phyloP scores from a whole-genome alignment of 1,139 yeast species.

The Candida frijolesensis region DNA sequence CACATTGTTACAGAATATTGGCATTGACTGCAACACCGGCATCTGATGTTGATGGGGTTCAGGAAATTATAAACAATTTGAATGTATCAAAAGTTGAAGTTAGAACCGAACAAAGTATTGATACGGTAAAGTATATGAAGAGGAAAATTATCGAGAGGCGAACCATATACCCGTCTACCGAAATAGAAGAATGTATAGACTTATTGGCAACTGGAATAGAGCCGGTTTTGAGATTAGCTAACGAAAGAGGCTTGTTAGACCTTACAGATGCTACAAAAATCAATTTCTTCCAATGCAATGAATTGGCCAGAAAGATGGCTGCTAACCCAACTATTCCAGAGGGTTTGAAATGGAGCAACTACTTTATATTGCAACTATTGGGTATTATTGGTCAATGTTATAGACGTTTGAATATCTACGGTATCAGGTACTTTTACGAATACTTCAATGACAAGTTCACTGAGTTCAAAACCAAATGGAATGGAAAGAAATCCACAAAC shows the following conservation, averaged over 20 bases:
- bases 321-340: constrained; percentile 58
- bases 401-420: constrained; percentile 74
- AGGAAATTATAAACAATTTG: constrained; percentile 74
- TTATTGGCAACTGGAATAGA: constrained; percentile 51
- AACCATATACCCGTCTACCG: constrained; percentile 53
- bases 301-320: constrained; percentile 60
- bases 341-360: constrained; percentile 73
- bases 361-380: constrained; percentile 59
- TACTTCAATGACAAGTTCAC: constrained; percentile 60
- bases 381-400: constrained; percentile 77
- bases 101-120: constrained; percentile 82
- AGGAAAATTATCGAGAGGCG: constrained; percentile 63
- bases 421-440: constrained; percentile 72
- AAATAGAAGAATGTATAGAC: constrained; percentile 54
- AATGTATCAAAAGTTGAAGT: constrained; percentile 78
- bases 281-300: constrained; percentile 73
- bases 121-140: constrained; percentile 79
- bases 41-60: constrained; percentile 83
- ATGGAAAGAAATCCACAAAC: constrained; percentile 52
- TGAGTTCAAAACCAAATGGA: constrained; percentile 62
- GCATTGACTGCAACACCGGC: constrained; percentile 98
- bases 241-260: constrained; percentile 61
- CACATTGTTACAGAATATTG: constrained; percentile 67
- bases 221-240: constrained; percentile 68
- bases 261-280: constrained; percentile 66